A percentile compares a stretch with the other conserved stretches of the same genome.
Conservation (phyloP, 129 eudicot species). For the Tanacetum coccineum region DNA sequence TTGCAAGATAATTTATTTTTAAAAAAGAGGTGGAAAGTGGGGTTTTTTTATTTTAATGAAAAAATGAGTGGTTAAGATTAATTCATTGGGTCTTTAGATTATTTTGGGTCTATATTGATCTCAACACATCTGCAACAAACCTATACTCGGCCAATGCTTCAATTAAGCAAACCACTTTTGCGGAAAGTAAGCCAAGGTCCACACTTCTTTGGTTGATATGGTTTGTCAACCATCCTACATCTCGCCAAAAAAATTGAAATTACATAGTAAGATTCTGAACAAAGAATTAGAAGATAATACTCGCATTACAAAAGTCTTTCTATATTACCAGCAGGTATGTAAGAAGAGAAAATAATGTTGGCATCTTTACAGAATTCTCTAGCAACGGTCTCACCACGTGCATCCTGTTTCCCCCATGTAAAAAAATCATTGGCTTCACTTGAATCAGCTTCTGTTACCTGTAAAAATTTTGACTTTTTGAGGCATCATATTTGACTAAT, state of each 20-base stretch:
- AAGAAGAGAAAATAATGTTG: constrained; percentile 24
- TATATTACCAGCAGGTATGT: constrained; percentile 58
- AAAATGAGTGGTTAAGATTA: no score
- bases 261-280: neutral
- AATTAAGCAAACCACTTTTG: constrained; percentile 62
- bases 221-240: constrained; percentile 36
- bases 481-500: constrained; percentile 5
- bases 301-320: neutral
- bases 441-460: constrained; percentile 77
- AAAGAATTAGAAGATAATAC: neutral
- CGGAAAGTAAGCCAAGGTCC: constrained; percentile 46
- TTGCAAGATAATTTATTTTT: no score
- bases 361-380: constrained; percentile 52
- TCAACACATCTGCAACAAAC: constrained; percentile 41
- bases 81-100: no score
- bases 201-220: constrained; percentile 29
- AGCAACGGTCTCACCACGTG: constrained; percentile 39
- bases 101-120: no score
- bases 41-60: no score
- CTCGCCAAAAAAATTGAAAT: constrained; percentile 18
- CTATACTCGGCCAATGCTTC: constrained; percentile 74
- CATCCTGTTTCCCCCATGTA: constrained; percentile 54
- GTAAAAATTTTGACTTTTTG: constrained; percentile 8
- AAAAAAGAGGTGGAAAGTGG: no score
- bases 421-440: constrained; percentile 38